Base-by-base conservation (phyloP, 2,329 filamentous ascomycete species). In the Alternaria arbusti region DNA sequence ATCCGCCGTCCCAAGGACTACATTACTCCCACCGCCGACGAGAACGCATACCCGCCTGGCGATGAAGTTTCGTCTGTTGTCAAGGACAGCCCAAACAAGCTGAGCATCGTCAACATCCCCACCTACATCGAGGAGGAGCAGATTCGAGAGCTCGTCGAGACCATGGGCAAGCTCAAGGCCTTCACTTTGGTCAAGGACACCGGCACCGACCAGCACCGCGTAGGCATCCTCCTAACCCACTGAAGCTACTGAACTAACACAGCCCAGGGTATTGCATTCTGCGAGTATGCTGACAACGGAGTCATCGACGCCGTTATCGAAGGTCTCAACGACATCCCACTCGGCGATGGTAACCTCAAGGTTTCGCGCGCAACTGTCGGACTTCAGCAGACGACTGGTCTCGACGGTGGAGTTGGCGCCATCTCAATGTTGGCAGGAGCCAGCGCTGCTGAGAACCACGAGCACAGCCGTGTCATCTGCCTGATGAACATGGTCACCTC, bases 381-480 rank as follows among this genome's bases (percentile, higher is more conserved):
- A 71, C 90, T 93, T 65, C 95, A 94, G n/a, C 96, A 99, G 79
- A 94, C 94, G 22, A 87, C 92, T 50, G 94, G 94, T 67, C 87
- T 97, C 44, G 96, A 99, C 76, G 96, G 97, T 86, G 93, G 95
- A 59, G 95, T 99, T 66, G 96, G 96, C 72, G 96, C 96, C 67
- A 98, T 99, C 90, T 97, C 94, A 54, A 94, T 97, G 88, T 91
- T 99, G 73, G 96, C 96, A 40, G 94, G 95, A 61, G 97, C 96
- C 20, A 93, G 90, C 4, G 91, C 92, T 40, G 87, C 87, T 59
- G 91, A 94, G 64, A 66, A 72, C 32, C 85, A 91, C 32, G 94
- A 97, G 71, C 89, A 90, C 64, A 92, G 92, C 69, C 88, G 92
- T 59, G 95, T 99, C 15, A 80, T 99, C 64, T 95, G 97, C 82